These are phyloP conservation scores for Vigna mungo DNA, from an alignment of 306 rosid species.

Conservation along the genomic window DNA sequence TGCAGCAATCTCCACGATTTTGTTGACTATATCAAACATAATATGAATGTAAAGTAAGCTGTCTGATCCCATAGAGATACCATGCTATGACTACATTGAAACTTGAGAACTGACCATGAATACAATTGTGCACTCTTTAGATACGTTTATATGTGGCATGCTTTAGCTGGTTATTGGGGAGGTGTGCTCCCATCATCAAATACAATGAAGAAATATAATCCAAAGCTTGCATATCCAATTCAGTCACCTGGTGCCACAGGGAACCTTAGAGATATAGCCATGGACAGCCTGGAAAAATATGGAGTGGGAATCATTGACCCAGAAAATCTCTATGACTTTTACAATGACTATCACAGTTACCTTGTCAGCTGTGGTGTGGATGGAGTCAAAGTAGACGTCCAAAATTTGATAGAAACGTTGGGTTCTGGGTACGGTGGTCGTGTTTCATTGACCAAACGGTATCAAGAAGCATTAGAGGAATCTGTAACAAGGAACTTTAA, in stretches of 20 bases:
- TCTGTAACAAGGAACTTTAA: slow-evolving; percentile 65
- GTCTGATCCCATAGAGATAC: slow-evolving; percentile 4
- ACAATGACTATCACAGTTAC: slow-evolving; percentile 70
- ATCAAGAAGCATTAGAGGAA: slow-evolving; percentile 72
- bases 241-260: slow-evolving; percentile 64
- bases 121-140: slow-evolving; percentile 48
- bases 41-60: slow-evolving; percentile 68
- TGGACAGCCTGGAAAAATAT: slow-evolving; percentile 71
- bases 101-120: slow-evolving; percentile 8
- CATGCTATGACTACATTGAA: neutral
- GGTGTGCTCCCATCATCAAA: slow-evolving; percentile 71
- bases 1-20: slow-evolving; percentile 57
- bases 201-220: slow-evolving; percentile 62
- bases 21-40: slow-evolving; percentile 58
- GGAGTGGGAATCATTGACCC: slow-evolving; percentile 74
- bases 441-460: slow-evolving; percentile 54
- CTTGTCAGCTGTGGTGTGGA: slow-evolving; percentile 69
- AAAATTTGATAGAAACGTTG: slow-evolving; percentile 70
- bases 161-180: slow-evolving; percentile 86
- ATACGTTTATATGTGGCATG: slow-evolving; percentile 77
- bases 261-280: slow-evolving; percentile 59
- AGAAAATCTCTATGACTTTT: slow-evolving; percentile 57
- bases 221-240: slow-evolving; percentile 61
- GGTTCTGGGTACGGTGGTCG: slow-evolving; percentile 77
- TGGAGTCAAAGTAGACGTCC: slow-evolving; percentile 83